Evolutionary conservation across 305 asterid species (phyloP).

Genomic region (Ajuga reptans): DNA sequence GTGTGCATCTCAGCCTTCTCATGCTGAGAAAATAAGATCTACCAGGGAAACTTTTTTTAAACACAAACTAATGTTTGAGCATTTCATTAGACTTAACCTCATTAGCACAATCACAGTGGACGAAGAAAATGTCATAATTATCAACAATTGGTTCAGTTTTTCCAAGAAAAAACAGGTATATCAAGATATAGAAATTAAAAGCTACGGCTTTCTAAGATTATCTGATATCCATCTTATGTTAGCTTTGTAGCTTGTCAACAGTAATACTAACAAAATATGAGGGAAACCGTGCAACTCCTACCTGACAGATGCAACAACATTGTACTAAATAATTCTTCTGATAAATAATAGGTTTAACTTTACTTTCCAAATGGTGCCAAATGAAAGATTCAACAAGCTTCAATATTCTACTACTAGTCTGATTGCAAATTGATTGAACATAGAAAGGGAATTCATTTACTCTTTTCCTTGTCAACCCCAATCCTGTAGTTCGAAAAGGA

Average conservation of each 20-base stretch:
- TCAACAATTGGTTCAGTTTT: background rate
- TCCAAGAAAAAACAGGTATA: no score
- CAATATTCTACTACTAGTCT: background rate
- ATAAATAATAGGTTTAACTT: background rate
- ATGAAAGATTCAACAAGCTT: background rate
- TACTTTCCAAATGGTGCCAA: background rate
- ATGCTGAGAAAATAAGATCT: no score
- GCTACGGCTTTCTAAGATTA: no score
- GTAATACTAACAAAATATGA: background rate
- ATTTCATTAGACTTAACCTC: background rate
- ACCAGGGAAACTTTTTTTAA: no score
- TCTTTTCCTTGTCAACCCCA: no score
- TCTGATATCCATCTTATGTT: no score
- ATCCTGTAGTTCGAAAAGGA: no score
- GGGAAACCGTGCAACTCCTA: background rate
- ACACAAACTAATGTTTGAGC: no score
- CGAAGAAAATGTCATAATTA: background rate
- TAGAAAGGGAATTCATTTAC: background rate
- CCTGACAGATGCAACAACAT: background rate
- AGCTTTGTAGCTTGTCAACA: background rate
- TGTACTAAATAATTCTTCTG: background rate
- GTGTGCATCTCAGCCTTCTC: no score
- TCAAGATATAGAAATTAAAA: no score
- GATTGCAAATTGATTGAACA: background rate
- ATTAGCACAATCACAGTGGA: background rate